Conservation (phyloP, 73 alveolate genomes). For the Symbiodinium pilosum region DNA sequence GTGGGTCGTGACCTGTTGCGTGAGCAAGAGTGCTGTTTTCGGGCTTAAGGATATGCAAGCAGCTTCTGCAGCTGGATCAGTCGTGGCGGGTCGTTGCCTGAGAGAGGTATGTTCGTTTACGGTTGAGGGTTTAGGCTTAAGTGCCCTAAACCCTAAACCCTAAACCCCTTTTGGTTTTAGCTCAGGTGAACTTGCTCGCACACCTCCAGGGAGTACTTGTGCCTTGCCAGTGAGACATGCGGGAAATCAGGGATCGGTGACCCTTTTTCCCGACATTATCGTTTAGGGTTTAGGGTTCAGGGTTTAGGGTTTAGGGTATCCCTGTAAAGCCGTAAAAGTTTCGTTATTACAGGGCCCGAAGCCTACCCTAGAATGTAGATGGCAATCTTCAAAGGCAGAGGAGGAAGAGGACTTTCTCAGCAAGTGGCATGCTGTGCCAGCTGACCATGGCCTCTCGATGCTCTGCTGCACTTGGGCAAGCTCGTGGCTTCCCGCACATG, state of each 20-base stretch:
- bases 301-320: too few species aligned
- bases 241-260: too few species aligned
- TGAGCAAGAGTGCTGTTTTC: too few species aligned
- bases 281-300: too few species aligned
- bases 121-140: background rate
- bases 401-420: background rate
- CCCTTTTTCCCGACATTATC: too few species aligned
- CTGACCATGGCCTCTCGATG: background rate
- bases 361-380: too few species aligned
- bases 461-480: background rate
- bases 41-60: conserved; percentile 36
- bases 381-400: background rate
- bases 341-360: too few species aligned
- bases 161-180: background rate
- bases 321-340: background rate
- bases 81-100: conserved; percentile 42
- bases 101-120: background rate
- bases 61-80: conserved; percentile 39
- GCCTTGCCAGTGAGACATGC: conserved; percentile 5
- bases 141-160: too few species aligned
- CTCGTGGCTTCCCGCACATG: too few species aligned
- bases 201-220: background rate
- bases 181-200: background rate
- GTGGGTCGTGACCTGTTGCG: too few species aligned
- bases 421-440: background rate